Base-by-base conservation (phyloP, 306 rosid species). In the Hippophae tibetana region DNA sequence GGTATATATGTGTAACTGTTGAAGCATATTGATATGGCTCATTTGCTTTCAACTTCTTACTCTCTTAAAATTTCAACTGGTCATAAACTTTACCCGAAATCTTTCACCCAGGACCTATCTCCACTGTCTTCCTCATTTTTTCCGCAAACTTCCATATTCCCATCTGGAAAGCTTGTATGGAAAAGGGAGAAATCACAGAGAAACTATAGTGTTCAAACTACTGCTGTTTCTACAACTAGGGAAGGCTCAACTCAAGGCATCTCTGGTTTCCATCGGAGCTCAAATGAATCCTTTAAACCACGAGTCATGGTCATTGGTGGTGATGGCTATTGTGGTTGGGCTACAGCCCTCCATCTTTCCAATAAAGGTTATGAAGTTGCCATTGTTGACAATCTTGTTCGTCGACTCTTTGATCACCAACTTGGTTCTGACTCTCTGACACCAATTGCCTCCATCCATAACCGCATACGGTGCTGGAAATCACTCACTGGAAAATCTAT, bases 241-340 rank as follows among this genome's bases (percentile, higher is more conserved):
- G 84, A 83, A 62, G 65, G 85, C 56, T 77, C 86, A 42, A 73
- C 58, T 71, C 79, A 84, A 73, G 72, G 86, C 38, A 76, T 69
- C 69, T 54, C 64, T 59, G 78, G 53, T 48, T 6, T 62, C 43
- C 56, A 50, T 43, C 72, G 52, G 46, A 69, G 55, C 66, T 76
- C 76, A 0, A 59, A 66, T n/a, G 78, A 61, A 52, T 77, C 78
- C 67, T 78, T 78, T 23, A 92, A 87, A 70, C 60, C 92, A 18
- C 77, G 92, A 25, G 95, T 83, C 44, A 81, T 92, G 95, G 88
- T 92, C 73, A 81, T 92, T 52, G 98, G 96, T 42, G 98, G 98
- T 50, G 98, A 92, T 75, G 98, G 98, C 58, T 85, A 92, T 73
- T 85, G 98, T 67, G 98, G 98, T 78, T 92, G 98, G 98, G 98